Percentiles rank a stretch among this genome's conserved stretches.
Evolutionary conservation across 352 stramenopile genomes (phyloP).

Genomic region (Phytophthora pinifolia): DNA sequence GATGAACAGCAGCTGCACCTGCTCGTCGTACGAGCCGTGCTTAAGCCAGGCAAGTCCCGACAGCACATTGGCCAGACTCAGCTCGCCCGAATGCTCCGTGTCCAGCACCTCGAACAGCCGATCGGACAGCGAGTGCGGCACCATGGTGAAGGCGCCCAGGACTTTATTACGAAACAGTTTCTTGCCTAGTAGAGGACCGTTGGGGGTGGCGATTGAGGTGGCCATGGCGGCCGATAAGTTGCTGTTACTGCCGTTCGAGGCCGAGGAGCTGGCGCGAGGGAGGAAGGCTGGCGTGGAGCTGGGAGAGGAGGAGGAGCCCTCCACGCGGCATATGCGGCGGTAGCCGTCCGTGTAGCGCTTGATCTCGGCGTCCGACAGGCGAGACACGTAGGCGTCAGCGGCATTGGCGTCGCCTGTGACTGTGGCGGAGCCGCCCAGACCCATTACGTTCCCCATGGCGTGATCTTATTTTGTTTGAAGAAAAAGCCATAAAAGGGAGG

Average conservation of each 20-base stretch:
- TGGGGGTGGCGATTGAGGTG: slow-evolving; percentile 4
- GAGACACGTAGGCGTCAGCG: slow-evolving; percentile 51
- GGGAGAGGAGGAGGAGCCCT: slow-evolving; percentile 21
- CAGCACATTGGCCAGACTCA: slow-evolving; percentile 67
- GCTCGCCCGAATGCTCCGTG: slow-evolving; percentile 54
- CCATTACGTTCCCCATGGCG: slow-evolving; percentile 73
- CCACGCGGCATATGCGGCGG: slow-evolving; percentile 64
- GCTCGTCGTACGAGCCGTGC: slow-evolving; percentile 69
- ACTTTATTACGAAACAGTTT: slow-evolving; percentile 84
- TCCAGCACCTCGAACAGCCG: slow-evolving; percentile 86
- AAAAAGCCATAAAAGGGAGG: background rate
- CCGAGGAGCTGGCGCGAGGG: slow-evolving; percentile 16
- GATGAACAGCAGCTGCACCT: slow-evolving; percentile 76
- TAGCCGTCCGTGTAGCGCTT: slow-evolving; percentile 76
- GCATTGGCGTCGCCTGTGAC: slow-evolving; percentile 11
- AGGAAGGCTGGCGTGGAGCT: slow-evolving; percentile 10
- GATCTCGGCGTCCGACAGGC: slow-evolving; percentile 55
- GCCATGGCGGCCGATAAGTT: slow-evolving; percentile 11
- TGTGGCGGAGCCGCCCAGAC: slow-evolving; percentile 44
- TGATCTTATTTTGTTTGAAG: slow-evolving; percentile 13
- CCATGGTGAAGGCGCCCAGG: slow-evolving; percentile 73
- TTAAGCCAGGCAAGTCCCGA: slow-evolving; percentile 76
- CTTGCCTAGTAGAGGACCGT: slow-evolving; percentile 45
- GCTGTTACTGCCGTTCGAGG: slow-evolving; percentile 22
- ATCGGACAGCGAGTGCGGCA: slow-evolving; percentile 81